Evolutionary conservation across 176 grass and related monocot species (phyloP), one percentile per base, ranked within the genome.

Genomic region (Urochloa ruziziensis): DNA sequence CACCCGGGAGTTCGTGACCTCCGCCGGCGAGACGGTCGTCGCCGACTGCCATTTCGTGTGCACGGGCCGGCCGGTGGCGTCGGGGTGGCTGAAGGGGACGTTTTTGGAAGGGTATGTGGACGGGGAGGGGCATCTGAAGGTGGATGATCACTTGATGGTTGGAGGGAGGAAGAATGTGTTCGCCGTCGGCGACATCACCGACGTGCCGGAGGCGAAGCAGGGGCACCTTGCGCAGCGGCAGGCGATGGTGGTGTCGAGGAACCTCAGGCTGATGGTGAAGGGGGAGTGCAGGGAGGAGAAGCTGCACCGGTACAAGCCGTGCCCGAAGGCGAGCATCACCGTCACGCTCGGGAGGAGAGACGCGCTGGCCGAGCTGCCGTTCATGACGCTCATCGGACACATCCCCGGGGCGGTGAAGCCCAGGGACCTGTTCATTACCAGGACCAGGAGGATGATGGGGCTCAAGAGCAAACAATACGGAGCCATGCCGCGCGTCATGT

Each of bases 301-400:
- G 83, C 88, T 96, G 88, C 73, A 85, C 79, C 85, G 84, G 72
- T 96, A 96, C 88, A 91, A 86, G 79, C 46, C 90, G 19, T 67
- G 74, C 0, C 54, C 85, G 10, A 48, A 62, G 47, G 13, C 80
- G 34, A 7, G 62, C 23, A 86, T 85, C 5, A 80, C 85, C 3
- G 77, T 96, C 4, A 85, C 86, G 39, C 78, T 96, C 2, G 94
- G 94, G 14, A 84, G 84, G 33, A 78, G 83, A 29, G 88, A 93
- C 62, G 91, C 83, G 39, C 39, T 96, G 36, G 81, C 94, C 3
- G 88, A 96, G 85, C 83, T 92, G 47, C 94, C 94, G 1, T 96
- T 91, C 82, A 87, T 88, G 80, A 87, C 94, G 6, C 53, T 96
- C 18, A 21, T 83, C 32, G 91, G 91, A 0, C 61, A 77, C 53